Percentiles rank a stretch among this genome's conserved stretches.
Evolutionary conservation across 78 protist genomes (phyloP).

Genomic region (Protostelium mycophagum): DNA sequence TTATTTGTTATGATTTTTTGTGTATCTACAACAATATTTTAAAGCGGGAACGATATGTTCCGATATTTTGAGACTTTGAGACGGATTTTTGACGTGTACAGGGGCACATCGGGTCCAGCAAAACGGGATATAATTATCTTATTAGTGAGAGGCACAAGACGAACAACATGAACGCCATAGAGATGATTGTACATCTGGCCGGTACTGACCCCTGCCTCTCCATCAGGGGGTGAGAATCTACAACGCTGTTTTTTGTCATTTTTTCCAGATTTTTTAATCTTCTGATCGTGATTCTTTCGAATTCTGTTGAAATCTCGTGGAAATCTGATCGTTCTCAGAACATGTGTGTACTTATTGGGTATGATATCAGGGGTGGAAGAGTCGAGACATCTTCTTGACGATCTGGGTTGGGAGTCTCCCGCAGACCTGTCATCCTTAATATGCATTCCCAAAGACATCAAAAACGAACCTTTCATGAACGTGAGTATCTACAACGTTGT

Average conservation of each 20-base stretch:
- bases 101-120: background rate
- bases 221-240: background rate
- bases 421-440: slow-evolving; percentile 16
- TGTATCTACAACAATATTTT: no score
- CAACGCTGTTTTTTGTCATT: no score
- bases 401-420: slow-evolving; percentile 47
- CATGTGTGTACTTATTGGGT: slow-evolving; percentile 46
- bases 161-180: background rate
- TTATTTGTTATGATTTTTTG: no score
- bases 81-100: background rate
- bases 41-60: no score
- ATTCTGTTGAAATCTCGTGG: slow-evolving; percentile 3
- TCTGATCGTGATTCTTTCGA: background rate
- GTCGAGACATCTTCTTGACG: slow-evolving; percentile 1
- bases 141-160: background rate
- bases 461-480: background rate
- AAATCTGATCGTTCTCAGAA: slow-evolving; percentile 10
- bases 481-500: background rate
- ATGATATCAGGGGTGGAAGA: slow-evolving; percentile 40
- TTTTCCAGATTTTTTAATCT: no score
- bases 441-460: slow-evolving; percentile 32
- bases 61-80: no score
- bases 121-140: background rate
- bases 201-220: background rate
- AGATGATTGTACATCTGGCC: background rate